These are phyloP conservation scores for Hibiscus tridactylites DNA, from an alignment of 345 rosid species.

Conservation along the genomic window DNA sequence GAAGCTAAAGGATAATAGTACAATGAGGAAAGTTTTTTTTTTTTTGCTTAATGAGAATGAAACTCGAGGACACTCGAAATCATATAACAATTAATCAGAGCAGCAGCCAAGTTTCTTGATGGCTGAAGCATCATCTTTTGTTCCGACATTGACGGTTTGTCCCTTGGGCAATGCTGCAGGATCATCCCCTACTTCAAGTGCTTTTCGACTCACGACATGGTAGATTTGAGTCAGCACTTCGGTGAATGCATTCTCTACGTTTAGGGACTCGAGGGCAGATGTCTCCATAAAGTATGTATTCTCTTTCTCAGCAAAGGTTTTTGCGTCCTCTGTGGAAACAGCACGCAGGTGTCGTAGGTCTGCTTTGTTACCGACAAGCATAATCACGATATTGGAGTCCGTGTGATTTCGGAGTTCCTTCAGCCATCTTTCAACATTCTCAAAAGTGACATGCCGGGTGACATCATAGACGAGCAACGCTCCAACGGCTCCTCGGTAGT, in stretches of 20 bases:
- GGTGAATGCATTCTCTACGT: constrained; percentile 78
- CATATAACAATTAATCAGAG: constrained; percentile 23
- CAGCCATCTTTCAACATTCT: constrained; percentile 85
- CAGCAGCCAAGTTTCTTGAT: constrained; percentile 70
- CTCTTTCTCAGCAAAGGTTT: constrained; percentile 65
- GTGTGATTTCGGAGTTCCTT: constrained; percentile 88
- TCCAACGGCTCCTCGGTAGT: constrained; percentile 86
- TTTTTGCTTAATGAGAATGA: background rate
- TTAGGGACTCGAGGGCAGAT: constrained; percentile 75
- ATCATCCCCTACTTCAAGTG: constrained; percentile 55
- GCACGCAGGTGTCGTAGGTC: constrained; percentile 78
- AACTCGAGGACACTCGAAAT: background rate
- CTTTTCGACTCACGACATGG: constrained; percentile 66
- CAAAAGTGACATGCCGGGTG: constrained; percentile 74
- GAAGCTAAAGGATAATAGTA: background rate
- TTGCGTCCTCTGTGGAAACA: constrained; percentile 62
- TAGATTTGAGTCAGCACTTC: constrained; percentile 72
- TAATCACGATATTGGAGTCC: constrained; percentile 67
- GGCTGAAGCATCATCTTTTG: constrained; percentile 66
- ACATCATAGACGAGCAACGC: constrained; percentile 84
- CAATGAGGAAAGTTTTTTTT: background rate
- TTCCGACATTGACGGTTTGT: constrained; percentile 54
- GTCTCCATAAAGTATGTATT: constrained; percentile 81
- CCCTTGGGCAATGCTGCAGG: constrained; percentile 63
- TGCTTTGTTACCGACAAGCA: constrained; percentile 91